Percentiles rank a stretch among this genome's conserved stretches.
phyloP scores from a whole-genome alignment of 1,139 yeast species.

The Candida freyschussii region DNA sequence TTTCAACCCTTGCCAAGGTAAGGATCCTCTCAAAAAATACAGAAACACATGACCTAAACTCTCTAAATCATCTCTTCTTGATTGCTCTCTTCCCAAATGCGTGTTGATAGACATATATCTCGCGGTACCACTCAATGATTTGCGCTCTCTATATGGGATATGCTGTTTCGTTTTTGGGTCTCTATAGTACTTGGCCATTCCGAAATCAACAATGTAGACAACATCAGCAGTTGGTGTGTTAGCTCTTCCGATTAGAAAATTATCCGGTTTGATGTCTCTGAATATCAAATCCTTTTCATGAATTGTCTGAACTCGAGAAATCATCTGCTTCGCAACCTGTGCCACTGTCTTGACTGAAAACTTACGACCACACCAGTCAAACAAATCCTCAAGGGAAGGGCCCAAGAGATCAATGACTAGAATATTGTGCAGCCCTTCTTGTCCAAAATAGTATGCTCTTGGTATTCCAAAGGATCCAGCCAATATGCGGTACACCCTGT shows the following conservation, averaged over 20 bases:
- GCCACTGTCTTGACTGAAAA: slow-evolving; percentile 68
- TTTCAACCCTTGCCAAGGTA: slow-evolving; percentile 98
- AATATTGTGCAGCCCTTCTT: slow-evolving; percentile 74
- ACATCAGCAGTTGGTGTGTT: slow-evolving; percentile 64
- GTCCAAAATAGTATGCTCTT: slow-evolving; percentile 73
- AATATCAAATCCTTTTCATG: slow-evolving; percentile 69
- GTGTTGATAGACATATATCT: slow-evolving; percentile 95
- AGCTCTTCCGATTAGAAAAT: slow-evolving; percentile 66
- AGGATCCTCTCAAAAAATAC: slow-evolving; percentile 88
- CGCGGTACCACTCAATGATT: slow-evolving; percentile 97
- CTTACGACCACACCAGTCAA: slow-evolving; percentile 77
- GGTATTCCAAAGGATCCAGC: slow-evolving; percentile 64
- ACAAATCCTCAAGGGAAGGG: slow-evolving; percentile 72
- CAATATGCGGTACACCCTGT: slow-evolving; percentile 64
- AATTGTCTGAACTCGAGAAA: slow-evolving; percentile 57
- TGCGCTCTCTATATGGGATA: slow-evolving; percentile 94
- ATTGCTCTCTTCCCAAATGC: slow-evolving; percentile 94
- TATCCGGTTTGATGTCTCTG: slow-evolving; percentile 75
- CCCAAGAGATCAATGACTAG: slow-evolving; percentile 70
- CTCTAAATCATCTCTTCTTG: slow-evolving; percentile 94
- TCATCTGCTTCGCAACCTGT: slow-evolving; percentile 74
- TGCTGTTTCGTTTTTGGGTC: slow-evolving; percentile 96
- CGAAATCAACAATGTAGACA: slow-evolving; percentile 94
- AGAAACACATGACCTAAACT: slow-evolving; percentile 92
- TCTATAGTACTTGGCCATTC: slow-evolving; percentile 91